Conservation (phyloP, 2,329 filamentous ascomycete genomes). For the Chaetomiaceae sp. region DNA sequence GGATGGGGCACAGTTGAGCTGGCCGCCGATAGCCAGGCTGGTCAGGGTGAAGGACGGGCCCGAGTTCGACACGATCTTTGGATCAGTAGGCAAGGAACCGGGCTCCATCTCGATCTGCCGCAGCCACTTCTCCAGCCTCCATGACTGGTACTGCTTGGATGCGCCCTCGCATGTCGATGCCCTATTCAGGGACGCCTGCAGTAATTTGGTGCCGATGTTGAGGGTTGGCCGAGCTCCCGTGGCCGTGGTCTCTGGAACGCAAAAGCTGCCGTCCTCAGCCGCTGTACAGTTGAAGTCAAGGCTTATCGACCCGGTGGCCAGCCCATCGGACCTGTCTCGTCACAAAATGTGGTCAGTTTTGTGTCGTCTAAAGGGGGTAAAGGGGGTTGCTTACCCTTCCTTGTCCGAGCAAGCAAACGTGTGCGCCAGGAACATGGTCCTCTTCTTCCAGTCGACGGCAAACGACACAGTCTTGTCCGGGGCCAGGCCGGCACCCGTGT, state of each 20-base stretch:
- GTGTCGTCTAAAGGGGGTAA: conserved; percentile 12
- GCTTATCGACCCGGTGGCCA: conserved; percentile 30
- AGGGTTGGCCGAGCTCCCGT: conserved; percentile 15
- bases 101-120: conserved; percentile 29
- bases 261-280: conserved; percentile 24
- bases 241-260: conserved; percentile 22
- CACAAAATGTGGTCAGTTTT: not conserved
- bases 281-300: conserved; percentile 31
- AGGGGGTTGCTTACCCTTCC: conserved; percentile 16
- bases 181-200: conserved; percentile 12
- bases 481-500: conserved; percentile 31
- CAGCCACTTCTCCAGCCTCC: conserved; percentile 32
- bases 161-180: conserved; percentile 24
- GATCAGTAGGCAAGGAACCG: conserved; percentile 17
- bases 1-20: conserved; percentile 28
- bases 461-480: conserved; percentile 33
- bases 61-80: conserved; percentile 21
- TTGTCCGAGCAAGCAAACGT: conserved; percentile 33
- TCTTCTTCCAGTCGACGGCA: conserved; percentile 33
- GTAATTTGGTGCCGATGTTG: conserved; percentile 24
- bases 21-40: conserved; percentile 27
- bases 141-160: conserved; percentile 26
- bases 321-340: conserved; percentile 17
- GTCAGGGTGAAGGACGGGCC: conserved; percentile 32
- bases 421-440: conserved; percentile 33